A percentile compares a stretch with the other conserved stretches of the same genome.
Evolutionary conservation across 352 stramenopile genomes (phyloP).

Genomic region (Plasmopara muralis): DNA sequence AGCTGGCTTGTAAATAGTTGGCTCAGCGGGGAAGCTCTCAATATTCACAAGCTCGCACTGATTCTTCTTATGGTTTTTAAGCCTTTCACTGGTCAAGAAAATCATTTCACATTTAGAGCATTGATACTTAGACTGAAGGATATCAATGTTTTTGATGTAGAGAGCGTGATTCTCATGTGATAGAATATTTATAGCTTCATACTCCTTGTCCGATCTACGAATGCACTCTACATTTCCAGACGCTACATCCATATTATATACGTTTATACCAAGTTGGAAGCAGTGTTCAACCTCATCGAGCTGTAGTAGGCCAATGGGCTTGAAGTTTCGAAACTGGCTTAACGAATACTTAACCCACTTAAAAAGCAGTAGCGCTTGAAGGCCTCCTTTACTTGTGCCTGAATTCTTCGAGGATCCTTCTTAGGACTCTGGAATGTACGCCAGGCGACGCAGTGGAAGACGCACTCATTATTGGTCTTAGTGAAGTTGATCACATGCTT

Average conservation of each 20-base stretch:
- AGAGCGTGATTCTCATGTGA: neutral
- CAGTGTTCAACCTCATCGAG: conserved; percentile 8
- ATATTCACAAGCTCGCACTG: conserved; percentile 3
- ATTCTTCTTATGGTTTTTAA: conserved; percentile 1
- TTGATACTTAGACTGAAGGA: neutral
- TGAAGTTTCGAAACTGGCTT: conserved; percentile 1
- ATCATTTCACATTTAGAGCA: conserved; percentile 1
- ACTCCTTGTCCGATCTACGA: conserved; percentile 1
- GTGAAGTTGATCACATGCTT: neutral
- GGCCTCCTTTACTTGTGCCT: conserved; percentile 3
- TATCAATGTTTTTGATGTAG: conserved; percentile 1
- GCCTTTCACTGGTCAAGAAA: neutral
- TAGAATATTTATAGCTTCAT: neutral
- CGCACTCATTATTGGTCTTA: neutral
- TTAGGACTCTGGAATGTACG: conserved; percentile 2
- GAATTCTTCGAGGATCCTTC: conserved; percentile 9
- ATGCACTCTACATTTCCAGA: conserved; percentile 3
- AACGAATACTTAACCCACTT: conserved; percentile 5
- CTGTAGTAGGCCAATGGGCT: conserved; percentile 8
- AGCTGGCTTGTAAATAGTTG: neutral
- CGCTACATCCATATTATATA: conserved; percentile 3
- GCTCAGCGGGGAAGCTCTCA: neutral
- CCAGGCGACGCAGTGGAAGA: conserved; percentile 8
- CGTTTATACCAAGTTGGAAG: conserved; percentile 8
- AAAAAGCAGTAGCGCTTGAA: conserved; percentile 8